Evolutionary conservation across 1,139 yeast species (phyloP).

Genomic region (Protomyces inundatus): DNA sequence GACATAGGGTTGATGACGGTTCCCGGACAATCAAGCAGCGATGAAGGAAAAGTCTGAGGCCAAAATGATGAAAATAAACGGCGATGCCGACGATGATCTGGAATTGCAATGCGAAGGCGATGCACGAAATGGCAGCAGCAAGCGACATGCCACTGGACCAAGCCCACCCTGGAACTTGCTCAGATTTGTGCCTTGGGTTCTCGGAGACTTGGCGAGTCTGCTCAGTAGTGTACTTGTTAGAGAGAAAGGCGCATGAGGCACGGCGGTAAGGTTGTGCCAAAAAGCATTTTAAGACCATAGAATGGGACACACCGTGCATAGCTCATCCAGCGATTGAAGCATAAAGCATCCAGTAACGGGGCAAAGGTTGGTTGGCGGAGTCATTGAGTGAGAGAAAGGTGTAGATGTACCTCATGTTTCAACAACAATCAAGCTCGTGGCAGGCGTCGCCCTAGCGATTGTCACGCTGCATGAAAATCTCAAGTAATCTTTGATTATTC

Average conservation of each 20-base stretch:
- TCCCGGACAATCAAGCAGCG: conserved; percentile 27
- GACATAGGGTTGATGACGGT: conserved; percentile 28
- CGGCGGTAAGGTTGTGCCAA: conserved; percentile 4
- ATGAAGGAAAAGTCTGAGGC: conserved; percentile 26
- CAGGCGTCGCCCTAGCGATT: conserved; percentile 9
- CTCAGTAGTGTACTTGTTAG: conserved; percentile 1
- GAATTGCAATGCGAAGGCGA: conserved; percentile 23
- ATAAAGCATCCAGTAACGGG: conserved; percentile 27
- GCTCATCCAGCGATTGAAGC: conserved; percentile 27
- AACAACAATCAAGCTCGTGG: conserved; percentile 2
- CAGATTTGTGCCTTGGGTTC: conserved; percentile 20
- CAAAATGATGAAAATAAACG: conserved; percentile 16
- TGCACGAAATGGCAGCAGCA: conserved; percentile 23
- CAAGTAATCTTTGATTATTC: conserved; percentile 23
- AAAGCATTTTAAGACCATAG: conserved; percentile 18
- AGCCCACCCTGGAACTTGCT: conserved; percentile 26
- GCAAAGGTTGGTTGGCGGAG: conserved; percentile 18
- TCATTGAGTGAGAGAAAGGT: conserved; percentile 16
- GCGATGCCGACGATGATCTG: conserved; percentile 20
- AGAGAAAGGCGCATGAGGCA: conserved; percentile 10
- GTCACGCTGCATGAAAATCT: conserved; percentile 26
- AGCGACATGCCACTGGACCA: conserved; percentile 20
- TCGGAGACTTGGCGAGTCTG: conserved; percentile 1
- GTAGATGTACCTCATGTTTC: conserved; percentile 25
- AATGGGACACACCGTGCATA: conserved; percentile 21